Evolutionary conservation across 2,329 filamentous ascomycete species (phyloP), one percentile per base, ranked within the genome.

Genomic region (Botryotinia narcissicola): DNA sequence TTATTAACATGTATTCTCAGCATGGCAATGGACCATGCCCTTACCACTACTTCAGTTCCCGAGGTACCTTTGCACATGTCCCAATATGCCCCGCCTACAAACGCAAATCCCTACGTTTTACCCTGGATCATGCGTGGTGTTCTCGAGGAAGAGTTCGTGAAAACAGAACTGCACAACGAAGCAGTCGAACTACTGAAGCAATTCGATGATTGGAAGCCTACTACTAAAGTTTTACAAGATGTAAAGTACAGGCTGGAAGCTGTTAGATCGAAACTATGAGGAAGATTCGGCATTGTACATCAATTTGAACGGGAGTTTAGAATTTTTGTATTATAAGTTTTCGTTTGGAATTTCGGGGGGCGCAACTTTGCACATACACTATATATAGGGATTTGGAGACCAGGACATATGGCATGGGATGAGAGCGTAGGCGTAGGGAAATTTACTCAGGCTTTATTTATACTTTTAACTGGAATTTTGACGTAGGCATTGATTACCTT

Each of bases 81-180:
- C 75, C 85, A 86, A 75, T 86, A 87, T 75, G 85, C 86, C 72
- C 79, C 81, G 14, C 78, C 76, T 78, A 89, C 42, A 80, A 87
- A 73, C 84, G 73, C 91, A 25, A 98, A 98, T 79, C 95, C 95
- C 0, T 98, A 95, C 80, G 91, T 96, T 72, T 85, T 99, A 22
- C 96, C 96, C 0, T 99, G 97, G 91, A 95, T 96, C 51, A 96
- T 99, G 91, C 89, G 96, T 12, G 96, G 96, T 0, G 84, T 99
- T 73, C 84, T 99, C 3, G 96, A 98, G 81, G 96, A 99, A 81
- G 92, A 96, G 29, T 90, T 94, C 79, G 95, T 98, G 37, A 94
- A 92, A 81, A 93, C 89, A 35, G 92, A 97, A 80, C 84, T 97
- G 29, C 89, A 89, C 46, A 83, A 87, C 2, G 96, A 99, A 83